Base-by-base conservation (phyloP, 306 rosid species). In the Glycyrrhiza uralensis region DNA sequence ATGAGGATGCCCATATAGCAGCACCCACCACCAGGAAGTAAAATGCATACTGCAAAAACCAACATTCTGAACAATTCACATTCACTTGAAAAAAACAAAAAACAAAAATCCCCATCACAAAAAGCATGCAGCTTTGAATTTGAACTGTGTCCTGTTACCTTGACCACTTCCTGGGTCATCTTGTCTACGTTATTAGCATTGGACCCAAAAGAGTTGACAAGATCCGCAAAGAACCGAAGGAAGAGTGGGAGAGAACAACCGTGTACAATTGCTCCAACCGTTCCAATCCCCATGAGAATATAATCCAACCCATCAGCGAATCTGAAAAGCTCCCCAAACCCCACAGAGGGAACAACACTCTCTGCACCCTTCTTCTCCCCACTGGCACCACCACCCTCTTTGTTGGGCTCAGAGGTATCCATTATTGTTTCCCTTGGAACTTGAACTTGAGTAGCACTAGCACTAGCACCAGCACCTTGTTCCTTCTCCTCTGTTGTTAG, bases 11-110 rank as follows among this genome's bases (percentile, higher is more conserved):
- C 97, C 98, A 94, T 54, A 94, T 89, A 30, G 98, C 97, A 86
- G 98, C 98, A 71, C 98, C 98, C 50, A 94, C 97, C 30, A 94
- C 91, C 14, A 94, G 85, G 78, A 94, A 94, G 90, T 94, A 94
- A 74, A 89, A 94, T 69, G 97, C 98, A 63, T 94, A 94, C 98
- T 94, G 91, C 79, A 87, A 77, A 46, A 59, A 56, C 46, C 14
- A 74, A 33, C 52, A 74, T 2, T 33, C 17, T 22, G 50, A 17
- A 42, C 26, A 33, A 84, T 50, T 79, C 42, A 77, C 19, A 17
- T 24, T 0, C 39, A 49, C 46, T 46, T 49, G 36, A 33, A 15
- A 28, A n/a, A 28, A 56, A 56, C 2, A 28, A 7, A 59, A 30
- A 54, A 54, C 12, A 1, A 59, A 47, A 11, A 47, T 11, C 20